Percentiles rank a stretch among this genome's conserved stretches.
These are phyloP conservation scores for Salix caprea DNA, from an alignment of 345 rosid species.

Conservation along the genomic window DNA sequence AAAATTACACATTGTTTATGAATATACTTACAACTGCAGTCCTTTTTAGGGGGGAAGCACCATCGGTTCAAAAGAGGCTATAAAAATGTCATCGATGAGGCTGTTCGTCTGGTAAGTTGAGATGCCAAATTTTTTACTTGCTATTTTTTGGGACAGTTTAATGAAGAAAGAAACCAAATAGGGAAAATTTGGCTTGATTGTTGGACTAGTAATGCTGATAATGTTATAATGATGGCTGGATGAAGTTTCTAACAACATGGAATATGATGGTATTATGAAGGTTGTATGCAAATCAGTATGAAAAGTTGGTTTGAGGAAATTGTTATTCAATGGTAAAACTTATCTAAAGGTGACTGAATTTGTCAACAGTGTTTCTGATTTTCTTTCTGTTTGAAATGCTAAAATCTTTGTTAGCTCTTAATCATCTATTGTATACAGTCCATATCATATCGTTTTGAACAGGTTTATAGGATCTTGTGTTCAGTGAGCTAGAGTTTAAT, in stretches of 20 bases:
- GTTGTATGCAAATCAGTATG: not conserved
- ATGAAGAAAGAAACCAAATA: not conserved
- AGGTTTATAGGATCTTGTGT: not conserved
- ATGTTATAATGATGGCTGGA: not conserved
- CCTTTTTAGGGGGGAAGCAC: conserved; percentile 75
- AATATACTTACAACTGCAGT: conserved; percentile 9
- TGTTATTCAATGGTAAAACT: not conserved
- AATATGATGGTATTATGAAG: not conserved
- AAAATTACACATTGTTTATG: not conserved
- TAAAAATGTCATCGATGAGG: conserved; percentile 96
- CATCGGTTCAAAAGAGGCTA: conserved; percentile 96
- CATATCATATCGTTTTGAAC: not conserved
- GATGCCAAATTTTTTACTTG: not conserved
- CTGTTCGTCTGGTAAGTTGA: conserved; percentile 76
- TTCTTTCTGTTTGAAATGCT: not conserved
- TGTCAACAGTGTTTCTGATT: not conserved
- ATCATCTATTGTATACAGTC: not conserved
- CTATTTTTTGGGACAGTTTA: not conserved
- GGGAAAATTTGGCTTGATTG: not conserved
- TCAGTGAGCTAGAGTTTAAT: not conserved
- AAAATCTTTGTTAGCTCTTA: not conserved
- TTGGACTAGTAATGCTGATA: not conserved
- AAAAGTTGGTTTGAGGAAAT: not conserved
- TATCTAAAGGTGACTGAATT: not conserved
- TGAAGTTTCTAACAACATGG: not conserved